Evolutionary conservation across 2,329 filamentous ascomycete genomes (phyloP).

Genomic region (Ophiostoma sp.): DNA sequence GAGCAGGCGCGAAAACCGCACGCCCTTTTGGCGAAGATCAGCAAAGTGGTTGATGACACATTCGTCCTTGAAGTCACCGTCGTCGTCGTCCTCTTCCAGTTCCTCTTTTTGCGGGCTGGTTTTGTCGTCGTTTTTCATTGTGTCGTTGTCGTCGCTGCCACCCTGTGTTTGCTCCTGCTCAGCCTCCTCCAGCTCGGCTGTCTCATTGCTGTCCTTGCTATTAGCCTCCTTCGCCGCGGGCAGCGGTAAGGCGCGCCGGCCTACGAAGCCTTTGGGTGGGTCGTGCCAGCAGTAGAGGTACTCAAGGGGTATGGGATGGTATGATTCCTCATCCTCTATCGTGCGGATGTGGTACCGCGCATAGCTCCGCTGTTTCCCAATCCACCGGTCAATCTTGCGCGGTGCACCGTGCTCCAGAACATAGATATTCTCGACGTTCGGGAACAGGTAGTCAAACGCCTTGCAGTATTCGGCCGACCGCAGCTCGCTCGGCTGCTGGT

Average conservation of each 20-base stretch:
- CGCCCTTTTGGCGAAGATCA: conserved; percentile 16
- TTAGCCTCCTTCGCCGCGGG: background rate
- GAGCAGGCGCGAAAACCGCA: conserved; percentile 24
- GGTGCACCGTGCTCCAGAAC: conserved; percentile 20
- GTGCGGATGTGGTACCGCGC: background rate
- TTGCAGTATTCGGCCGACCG: background rate
- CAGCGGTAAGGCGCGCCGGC: conserved; percentile 12
- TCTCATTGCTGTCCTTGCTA: conserved; percentile 12
- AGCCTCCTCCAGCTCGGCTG: background rate
- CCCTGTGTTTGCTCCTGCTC: background rate
- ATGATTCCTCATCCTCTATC: background rate
- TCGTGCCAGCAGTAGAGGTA: conserved; percentile 25
- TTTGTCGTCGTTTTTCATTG: background rate
- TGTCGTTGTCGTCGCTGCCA: background rate
- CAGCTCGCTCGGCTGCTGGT: conserved; percentile 17
- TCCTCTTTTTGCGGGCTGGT: background rate
- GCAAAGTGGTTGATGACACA: conserved; percentile 23
- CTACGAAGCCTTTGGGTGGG: background rate
- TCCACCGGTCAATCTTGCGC: conserved; percentile 21
- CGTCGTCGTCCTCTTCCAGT: background rate
- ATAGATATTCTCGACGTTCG: conserved; percentile 22
- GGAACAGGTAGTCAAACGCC: conserved; percentile 18
- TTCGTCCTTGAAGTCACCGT: conserved; percentile 26
- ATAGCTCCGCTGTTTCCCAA: conserved; percentile 15
- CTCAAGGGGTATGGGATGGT: background rate